phyloP scores from a whole-genome alignment of 176 grass and related monocot species.

The Aegilops umbellulata region DNA sequence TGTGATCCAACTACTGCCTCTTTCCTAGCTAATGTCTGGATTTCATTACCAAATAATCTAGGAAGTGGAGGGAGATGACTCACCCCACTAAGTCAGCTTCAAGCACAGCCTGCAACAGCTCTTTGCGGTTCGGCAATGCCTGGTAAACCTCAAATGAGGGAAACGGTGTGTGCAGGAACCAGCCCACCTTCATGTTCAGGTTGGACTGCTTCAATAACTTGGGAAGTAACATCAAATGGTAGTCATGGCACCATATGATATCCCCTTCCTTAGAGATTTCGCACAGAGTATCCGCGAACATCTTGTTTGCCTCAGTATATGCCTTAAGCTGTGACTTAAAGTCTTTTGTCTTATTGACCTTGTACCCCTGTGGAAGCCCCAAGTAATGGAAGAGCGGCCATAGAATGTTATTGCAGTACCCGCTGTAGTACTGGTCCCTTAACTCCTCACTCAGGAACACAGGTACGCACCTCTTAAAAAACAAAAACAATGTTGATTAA shows the following conservation, averaged over 20 bases:
- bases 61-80: conserved; percentile 30
- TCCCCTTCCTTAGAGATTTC: conserved; percentile 79
- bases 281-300: conserved; percentile 83
- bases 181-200: conserved; percentile 92
- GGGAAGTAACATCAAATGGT: conserved; percentile 92
- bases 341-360: conserved; percentile 49
- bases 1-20: too few species aligned
- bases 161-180: conserved; percentile 97
- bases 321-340: too few species aligned
- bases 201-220: conserved; percentile 77
- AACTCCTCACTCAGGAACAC: conserved; percentile 88
- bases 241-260: conserved; percentile 96
- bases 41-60: neutral
- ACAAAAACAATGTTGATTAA: too few species aligned
- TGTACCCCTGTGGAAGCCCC: conserved; percentile 74
- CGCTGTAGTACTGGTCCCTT: conserved; percentile 87
- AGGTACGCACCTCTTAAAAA: conserved; percentile 67
- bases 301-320: conserved; percentile 31
- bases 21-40: neutral
- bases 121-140: conserved; percentile 68
- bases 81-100: conserved; percentile 93
- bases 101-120: conserved; percentile 73
- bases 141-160: conserved; percentile 85
- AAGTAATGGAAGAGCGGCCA: conserved; percentile 98
- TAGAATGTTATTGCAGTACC: conserved; percentile 94